Base-by-base conservation (phyloP, 2,329 filamentous ascomycete species). In the Fusarium xylarioides region DNA sequence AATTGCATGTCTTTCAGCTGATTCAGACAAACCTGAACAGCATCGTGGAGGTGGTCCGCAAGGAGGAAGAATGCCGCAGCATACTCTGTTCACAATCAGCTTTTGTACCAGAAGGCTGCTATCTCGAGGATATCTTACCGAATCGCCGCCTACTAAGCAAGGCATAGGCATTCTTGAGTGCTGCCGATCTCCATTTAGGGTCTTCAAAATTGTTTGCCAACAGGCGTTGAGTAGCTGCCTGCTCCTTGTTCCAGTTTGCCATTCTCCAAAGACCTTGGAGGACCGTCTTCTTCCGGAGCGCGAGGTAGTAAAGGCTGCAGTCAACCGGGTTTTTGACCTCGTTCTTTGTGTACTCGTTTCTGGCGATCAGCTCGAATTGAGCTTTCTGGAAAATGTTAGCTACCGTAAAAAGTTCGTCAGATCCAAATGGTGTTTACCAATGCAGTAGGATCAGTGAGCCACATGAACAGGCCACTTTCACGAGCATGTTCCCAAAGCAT, bases 151-250 rank as follows among this genome's bases (percentile, higher is more conserved):
- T 97, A 73, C 95, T 96, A 79, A 99, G 91, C 61, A 99, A 83
- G 6, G 96, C 95, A 82, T 98, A 99, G 0, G 96, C 96, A 80
- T 99, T 99, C 83, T 99, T 99, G 67, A 97, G 85, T 1, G 96
- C 96, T 9, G 94, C 91, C 4, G 93, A 97, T 80, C 90, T 93
- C 93, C 96, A 98, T 75, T 93, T 92, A 2, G 91, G 88, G 70
- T 97, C 93, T 8, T 90, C 87, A 81, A 99, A 99, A 80, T 98
- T 95, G 78, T 98, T 97, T n/a, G 92, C 88, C 28, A 99, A 85
- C 35, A 99, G 86, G 68, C 89, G 91, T 67, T 92, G 89, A 0
- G 96, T 99, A 0, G 92, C 91, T 5, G 82, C 85, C 81, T 98
- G 96, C 81, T 99, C 97, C 65, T 88, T 90, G 76, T 97, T 92